These are phyloP conservation scores for Meyerozyma guilliermondii DNA, from an alignment of 1,139 yeast species.

Conservation along the genomic window DNA sequence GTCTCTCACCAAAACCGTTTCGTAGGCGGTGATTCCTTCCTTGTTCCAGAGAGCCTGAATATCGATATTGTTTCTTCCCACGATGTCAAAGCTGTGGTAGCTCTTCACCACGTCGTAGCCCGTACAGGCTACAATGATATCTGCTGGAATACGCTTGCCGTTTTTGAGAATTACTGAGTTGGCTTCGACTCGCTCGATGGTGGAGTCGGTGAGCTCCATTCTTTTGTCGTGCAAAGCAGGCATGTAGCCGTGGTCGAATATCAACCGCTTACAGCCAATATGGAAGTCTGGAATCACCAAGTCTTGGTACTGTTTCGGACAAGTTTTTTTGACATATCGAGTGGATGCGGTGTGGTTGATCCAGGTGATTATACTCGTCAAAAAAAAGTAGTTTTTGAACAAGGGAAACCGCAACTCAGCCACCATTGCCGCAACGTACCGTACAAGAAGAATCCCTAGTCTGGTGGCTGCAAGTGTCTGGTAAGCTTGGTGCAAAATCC, in stretches of 20 bases:
- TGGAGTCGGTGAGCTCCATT: constrained; percentile 7
- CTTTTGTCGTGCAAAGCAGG: constrained; percentile 9
- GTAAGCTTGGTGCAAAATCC: constrained; percentile 6
- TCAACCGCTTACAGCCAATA: constrained; percentile 13
- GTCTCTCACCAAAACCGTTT: constrained; percentile 28
- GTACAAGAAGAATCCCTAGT: constrained; percentile 8
- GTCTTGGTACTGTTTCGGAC: constrained; percentile 10
- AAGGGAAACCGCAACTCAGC: constrained; percentile 11
- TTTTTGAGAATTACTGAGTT: constrained; percentile 8
- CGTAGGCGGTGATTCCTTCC: constrained; percentile 33
- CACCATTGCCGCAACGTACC: constrained; percentile 8
- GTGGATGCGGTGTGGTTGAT: neutral
- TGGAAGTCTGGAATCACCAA: constrained; percentile 11
- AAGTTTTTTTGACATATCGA: constrained; percentile 6
- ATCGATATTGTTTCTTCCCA: constrained; percentile 24
- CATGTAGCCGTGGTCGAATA: constrained; percentile 12
- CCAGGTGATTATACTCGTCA: neutral
- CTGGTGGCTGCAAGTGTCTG: constrained; percentile 6
- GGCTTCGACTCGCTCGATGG: constrained; percentile 7
- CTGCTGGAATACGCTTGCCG: constrained; percentile 10
- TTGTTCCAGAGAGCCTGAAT: constrained; percentile 23
- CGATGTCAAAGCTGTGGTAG: constrained; percentile 15
- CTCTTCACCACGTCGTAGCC: constrained; percentile 13
- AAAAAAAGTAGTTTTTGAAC: constrained; percentile 8
- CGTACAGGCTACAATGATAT: constrained; percentile 13